A percentile compares a stretch with the other conserved stretches of the same genome.
Evolutionary conservation across 2,329 filamentous ascomycete species (phyloP).

Genomic region (Drechslerella coelobrocha): DNA sequence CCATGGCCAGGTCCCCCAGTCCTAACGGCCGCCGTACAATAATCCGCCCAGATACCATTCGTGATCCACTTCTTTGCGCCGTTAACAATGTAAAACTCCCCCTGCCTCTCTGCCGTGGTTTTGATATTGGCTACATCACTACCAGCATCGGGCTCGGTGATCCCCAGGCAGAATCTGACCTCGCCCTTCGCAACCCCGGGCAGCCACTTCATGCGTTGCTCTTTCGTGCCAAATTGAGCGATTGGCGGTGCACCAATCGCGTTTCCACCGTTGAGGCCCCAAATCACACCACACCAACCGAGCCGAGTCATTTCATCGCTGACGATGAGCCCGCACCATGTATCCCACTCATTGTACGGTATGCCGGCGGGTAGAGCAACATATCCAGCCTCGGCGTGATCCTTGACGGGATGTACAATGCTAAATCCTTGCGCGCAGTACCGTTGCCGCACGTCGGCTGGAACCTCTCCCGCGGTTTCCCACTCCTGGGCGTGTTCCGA

Average conservation of each 20-base stretch:
- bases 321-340: slow-evolving; percentile 65
- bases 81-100: slow-evolving; percentile 68
- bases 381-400: slow-evolving; percentile 54
- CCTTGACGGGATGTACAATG: slow-evolving; percentile 57
- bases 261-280: slow-evolving; percentile 67
- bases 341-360: slow-evolving; percentile 63
- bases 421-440: slow-evolving; percentile 59
- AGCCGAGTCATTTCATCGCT: slow-evolving; percentile 66
- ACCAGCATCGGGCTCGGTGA: slow-evolving; percentile 64
- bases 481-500: slow-evolving; percentile 68
- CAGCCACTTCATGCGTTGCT: slow-evolving; percentile 68
- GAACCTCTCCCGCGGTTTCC: slow-evolving; percentile 67
- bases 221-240: slow-evolving; percentile 67
- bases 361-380: slow-evolving; percentile 61
- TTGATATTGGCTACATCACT: slow-evolving; percentile 71
- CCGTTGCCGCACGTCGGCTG: slow-evolving; percentile 58
- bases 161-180: slow-evolving; percentile 68
- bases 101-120: slow-evolving; percentile 66
- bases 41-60: no score
- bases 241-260: slow-evolving; percentile 71
- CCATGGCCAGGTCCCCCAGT: slow-evolving; percentile 63
- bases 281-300: slow-evolving; percentile 66
- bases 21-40: no score
- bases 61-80: slow-evolving; percentile 64
- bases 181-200: slow-evolving; percentile 67